Conservation (phyloP, 73 alveolate species). For the Stentor roeselii region DNA sequence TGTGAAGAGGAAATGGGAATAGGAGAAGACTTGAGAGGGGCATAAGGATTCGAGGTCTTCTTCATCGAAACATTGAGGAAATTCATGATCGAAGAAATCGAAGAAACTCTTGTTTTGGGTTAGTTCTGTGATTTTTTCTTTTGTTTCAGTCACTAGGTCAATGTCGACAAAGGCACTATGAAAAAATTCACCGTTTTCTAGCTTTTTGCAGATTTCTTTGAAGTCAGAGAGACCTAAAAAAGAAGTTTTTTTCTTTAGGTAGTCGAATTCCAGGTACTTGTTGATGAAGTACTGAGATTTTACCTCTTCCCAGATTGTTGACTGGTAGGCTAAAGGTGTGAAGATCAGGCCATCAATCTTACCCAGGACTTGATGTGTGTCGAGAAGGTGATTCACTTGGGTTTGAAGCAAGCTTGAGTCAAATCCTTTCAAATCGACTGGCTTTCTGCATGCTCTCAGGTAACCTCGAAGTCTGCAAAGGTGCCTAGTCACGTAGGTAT, state of each 20-base stretch:
- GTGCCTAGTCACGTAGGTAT: background rate
- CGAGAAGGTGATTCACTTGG: background rate
- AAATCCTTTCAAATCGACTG: background rate
- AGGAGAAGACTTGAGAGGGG: too few relatives aligned
- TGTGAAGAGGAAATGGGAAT: background rate
- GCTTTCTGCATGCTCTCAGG: constrained; percentile 7
- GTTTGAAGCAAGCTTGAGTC: background rate
- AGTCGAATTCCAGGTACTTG: background rate
- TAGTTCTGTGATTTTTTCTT: background rate
- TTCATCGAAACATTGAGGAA: background rate
- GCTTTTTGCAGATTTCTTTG: background rate
- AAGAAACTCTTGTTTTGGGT: background rate
- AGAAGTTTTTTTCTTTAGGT: background rate
- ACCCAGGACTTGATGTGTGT: background rate
- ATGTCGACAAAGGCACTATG: background rate
- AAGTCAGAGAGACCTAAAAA: background rate
- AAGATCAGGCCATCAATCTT: background rate
- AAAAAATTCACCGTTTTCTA: background rate
- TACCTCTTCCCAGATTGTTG: background rate
- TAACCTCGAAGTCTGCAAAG: background rate
- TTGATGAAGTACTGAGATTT: background rate
- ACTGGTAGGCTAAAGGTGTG: background rate
- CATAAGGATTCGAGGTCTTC: background rate
- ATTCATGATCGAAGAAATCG: background rate
- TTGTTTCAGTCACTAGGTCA: background rate